Evolutionary conservation across 2,329 filamentous ascomycete genomes (phyloP), one percentile per base, ranked within the genome.

Genomic region (Alternaria sp.): DNA sequence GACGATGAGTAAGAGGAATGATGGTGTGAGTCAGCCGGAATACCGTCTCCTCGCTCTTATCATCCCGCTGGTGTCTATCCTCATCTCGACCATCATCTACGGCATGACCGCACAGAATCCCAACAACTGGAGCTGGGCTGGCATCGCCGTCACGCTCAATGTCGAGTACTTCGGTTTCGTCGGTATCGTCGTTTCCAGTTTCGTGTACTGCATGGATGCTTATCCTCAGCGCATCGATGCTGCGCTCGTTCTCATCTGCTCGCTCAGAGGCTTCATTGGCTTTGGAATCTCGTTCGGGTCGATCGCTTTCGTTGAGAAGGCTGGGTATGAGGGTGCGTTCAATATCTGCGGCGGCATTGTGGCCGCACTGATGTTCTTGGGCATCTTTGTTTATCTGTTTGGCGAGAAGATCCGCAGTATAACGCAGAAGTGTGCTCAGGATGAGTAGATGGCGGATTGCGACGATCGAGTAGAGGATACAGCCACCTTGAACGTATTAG

Each of bases 211-310:
- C 47, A 64, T 66, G 56, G 64, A 66, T 28, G 60, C 61, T 8
- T 66, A 64, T 37, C 64, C 64, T 20, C 64, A 66, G 50, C 60
- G 64, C 8, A 64, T 61, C 6, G 64, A 64, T 50, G 60, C 64
- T 6, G 61, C 61, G 8, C 56, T 66, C 4, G 64, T 66, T 23
- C 57, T 66, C 25, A 66, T 66, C 23, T 66, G 64, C 49, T 63
- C 64, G 12, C 23, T 63, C 7, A 51, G 64, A 14, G 64, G 64
- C 18, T 66, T 66, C 21, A 66, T 66, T 14, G 61, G 64, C 30
- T 66, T 66, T 30, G 64, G 57, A 5, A 63, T 66, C 28, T 64
- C 61, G 5, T 66, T 64, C 45, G 60, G 64, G 3, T 41, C 60
- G 6, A 51, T 64, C 37, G 47, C 55, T 37, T 57, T 64, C 11